phyloP scores from a whole-genome alignment of 306 rosid genomes.

The Ormosia emarginata region DNA sequence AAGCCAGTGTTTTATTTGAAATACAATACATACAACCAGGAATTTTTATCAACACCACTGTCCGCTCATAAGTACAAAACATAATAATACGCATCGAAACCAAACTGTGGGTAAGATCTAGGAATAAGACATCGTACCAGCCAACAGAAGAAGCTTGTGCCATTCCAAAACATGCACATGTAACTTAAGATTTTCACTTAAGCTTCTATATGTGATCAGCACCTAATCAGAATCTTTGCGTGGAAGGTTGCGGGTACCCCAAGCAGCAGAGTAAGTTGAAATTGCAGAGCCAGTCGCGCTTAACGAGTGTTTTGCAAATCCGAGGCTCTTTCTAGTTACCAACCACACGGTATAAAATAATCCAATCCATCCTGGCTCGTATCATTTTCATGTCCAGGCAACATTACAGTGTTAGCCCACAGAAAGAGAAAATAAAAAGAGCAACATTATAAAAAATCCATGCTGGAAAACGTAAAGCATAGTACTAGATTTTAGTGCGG shows the following conservation, averaged over 20 bases:
- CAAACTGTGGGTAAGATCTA: conserved; percentile 11
- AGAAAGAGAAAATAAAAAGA: not conserved
- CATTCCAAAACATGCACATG: not conserved
- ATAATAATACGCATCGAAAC: not conserved
- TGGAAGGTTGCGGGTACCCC: conserved; percentile 30
- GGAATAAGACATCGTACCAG: conserved; percentile 1
- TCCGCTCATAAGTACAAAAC: not conserved
- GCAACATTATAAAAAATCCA: not conserved
- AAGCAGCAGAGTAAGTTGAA: conserved; percentile 55
- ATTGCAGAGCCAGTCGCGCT: conserved; percentile 48
- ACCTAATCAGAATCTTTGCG: conserved; percentile 9
- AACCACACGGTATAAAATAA: conserved; percentile 61
- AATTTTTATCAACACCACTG: not conserved
- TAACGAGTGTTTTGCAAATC: conserved; percentile 55
- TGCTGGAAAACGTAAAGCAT: not conserved
- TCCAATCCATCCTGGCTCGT: conserved; percentile 70
- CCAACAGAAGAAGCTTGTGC: not conserved
- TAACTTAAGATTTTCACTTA: not conserved
- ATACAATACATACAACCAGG: conserved; percentile 9
- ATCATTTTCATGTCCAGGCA: conserved; percentile 17
- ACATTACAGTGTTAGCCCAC: conserved; percentile 8
- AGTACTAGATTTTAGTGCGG: not conserved
- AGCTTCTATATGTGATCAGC: not conserved
- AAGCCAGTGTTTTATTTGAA: conserved; percentile 5
- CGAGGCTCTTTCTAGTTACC: conserved; percentile 52